Base-by-base conservation (phyloP, 768 basidiomycete genomes). In the Serendipita sp. region DNA sequence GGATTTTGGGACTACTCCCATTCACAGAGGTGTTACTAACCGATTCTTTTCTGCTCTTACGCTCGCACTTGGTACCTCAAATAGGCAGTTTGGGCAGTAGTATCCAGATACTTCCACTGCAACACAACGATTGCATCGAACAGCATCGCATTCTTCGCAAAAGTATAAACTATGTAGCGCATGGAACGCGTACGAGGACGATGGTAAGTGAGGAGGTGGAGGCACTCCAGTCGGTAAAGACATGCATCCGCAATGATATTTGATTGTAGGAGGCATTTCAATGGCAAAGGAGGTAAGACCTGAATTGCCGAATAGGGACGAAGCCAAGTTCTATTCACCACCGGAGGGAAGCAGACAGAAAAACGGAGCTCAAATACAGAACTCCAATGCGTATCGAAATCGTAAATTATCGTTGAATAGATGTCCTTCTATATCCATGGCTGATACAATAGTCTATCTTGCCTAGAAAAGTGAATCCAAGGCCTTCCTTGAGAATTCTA, bases 1-100 rank as follows among this genome's bases (percentile, higher is more conserved):
- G 13, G 13, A 5, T 13, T 40, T 6, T 40, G 40, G 40, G 6
- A 50, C n/a, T 18, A 50, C 48, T 50, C n/a, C 5, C n/a, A n/a
- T 18, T 8, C n/a, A n/a, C n/a, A n/a, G 8, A n/a, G 8, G n/a
- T 50, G 8, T 37, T 16, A 37, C 37, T 44, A 63, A 90, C 95
- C 94, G 81, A 71, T 96, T 97, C 80, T 93, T 95, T 75, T 99
- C 96, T 11, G 89, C 92, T 63, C 96, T 80, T n/a, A 99, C 96
- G 69, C 92, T 96, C 2, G 96, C 96, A 72, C 87, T 92, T 0
- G 96, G 95, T 10, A 99, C 96, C 72, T 99, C 96, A 73, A 98
- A 99, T 16, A 97, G 79, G 73, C 96, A 99, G 73, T 95, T 94
- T 36, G 96, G 96, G 72, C 96, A 99, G 73, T 91, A 97, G 73